Percentiles rank a stretch among this genome's conserved stretches.
These are phyloP conservation scores for Lasiosphaeriaceae sp. DNA, from an alignment of 495 filamentous ascomycete genomes.

Conservation along the genomic window DNA sequence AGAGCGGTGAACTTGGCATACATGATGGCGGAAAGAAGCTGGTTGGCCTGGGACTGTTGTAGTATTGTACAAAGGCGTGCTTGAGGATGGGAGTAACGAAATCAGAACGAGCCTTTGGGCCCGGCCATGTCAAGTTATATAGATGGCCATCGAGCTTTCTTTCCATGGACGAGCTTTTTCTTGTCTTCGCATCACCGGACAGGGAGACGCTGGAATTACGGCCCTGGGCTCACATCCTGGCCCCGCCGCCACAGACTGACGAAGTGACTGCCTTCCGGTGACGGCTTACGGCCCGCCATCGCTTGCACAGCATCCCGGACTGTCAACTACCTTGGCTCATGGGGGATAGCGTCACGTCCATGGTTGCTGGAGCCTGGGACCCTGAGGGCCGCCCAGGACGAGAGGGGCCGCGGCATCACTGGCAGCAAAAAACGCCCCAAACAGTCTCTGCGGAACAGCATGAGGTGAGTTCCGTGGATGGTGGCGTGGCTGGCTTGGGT, in stretches of 20 bases:
- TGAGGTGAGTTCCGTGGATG: not conserved
- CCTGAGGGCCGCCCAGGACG: too few relatives aligned
- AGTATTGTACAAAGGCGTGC: constrained; percentile 17
- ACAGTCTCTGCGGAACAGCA: not conserved
- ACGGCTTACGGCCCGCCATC: constrained; percentile 29
- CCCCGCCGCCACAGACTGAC: constrained; percentile 4
- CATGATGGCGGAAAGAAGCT: constrained; percentile 20
- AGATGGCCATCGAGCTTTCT: constrained; percentile 1
- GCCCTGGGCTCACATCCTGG: constrained; percentile 11
- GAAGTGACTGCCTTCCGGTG: constrained; percentile 1
- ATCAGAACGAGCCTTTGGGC: constrained; percentile 7
- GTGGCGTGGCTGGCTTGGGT: too few relatives aligned
- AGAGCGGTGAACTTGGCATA: constrained; percentile 31
- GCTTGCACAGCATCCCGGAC: constrained; percentile 14
- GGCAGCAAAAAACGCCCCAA: not conserved
- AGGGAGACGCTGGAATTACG: constrained; percentile 10
- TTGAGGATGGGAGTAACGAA: constrained; percentile 19
- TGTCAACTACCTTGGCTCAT: constrained; percentile 11
- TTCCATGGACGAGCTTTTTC: not conserved
- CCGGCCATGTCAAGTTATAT: constrained; percentile 21
- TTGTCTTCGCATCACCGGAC: not conserved
- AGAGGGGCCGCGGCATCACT: too few relatives aligned
- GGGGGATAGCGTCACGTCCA: constrained; percentile 14
- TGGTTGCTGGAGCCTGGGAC: not conserved
- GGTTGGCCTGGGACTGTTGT: constrained; percentile 3